A percentile compares a stretch with the other conserved stretches of the same genome.
These are phyloP conservation scores for Colletotrichum endophyticum DNA, from an alignment of 2,329 filamentous ascomycete species.

Conservation along the genomic window DNA sequence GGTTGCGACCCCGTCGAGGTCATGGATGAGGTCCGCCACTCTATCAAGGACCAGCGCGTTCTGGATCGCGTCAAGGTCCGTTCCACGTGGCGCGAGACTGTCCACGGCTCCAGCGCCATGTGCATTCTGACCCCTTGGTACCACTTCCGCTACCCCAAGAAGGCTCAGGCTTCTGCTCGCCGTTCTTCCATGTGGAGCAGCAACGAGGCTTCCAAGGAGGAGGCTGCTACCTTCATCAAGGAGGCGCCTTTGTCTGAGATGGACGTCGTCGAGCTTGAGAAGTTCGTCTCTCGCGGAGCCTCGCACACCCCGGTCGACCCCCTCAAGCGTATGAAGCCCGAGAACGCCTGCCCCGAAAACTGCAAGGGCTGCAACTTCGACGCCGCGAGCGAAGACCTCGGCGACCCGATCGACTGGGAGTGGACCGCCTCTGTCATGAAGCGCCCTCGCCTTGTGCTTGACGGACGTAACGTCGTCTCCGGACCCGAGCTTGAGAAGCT, in stretches of 20 bases:
- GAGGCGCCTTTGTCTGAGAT: slow-evolving; percentile 27
- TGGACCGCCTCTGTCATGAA: slow-evolving; percentile 31
- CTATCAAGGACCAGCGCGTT: slow-evolving; percentile 56
- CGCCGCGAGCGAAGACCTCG: slow-evolving; percentile 27
- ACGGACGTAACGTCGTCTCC: slow-evolving; percentile 22
- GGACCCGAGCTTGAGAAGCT: slow-evolving; percentile 29
- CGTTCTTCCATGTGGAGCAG: slow-evolving; percentile 16
- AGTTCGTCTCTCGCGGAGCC: slow-evolving; percentile 20
- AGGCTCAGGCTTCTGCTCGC: slow-evolving; percentile 22
- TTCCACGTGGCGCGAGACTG: slow-evolving; percentile 34
- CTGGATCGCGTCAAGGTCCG: slow-evolving; percentile 63
- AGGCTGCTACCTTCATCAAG: slow-evolving; percentile 18
- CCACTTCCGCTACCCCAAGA: slow-evolving; percentile 47
- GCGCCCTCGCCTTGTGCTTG: slow-evolving; percentile 22
- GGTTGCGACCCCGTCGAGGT: slow-evolving; percentile 58
- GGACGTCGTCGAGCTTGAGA: slow-evolving; percentile 30
- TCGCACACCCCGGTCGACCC: slow-evolving; percentile 49
- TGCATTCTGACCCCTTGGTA: slow-evolving; percentile 59
- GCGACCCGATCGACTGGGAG: slow-evolving; percentile 57
- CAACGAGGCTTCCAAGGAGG: slow-evolving; percentile 7
- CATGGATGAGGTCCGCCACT: slow-evolving; percentile 53
- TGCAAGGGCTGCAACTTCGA: slow-evolving; percentile 50
- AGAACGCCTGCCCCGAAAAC: slow-evolving; percentile 52
- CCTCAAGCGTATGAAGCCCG: slow-evolving; percentile 38
- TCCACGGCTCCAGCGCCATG: slow-evolving; percentile 38